phyloP scores from a whole-genome alignment of 306 rosid genomes.

The Vicia villosa region DNA sequence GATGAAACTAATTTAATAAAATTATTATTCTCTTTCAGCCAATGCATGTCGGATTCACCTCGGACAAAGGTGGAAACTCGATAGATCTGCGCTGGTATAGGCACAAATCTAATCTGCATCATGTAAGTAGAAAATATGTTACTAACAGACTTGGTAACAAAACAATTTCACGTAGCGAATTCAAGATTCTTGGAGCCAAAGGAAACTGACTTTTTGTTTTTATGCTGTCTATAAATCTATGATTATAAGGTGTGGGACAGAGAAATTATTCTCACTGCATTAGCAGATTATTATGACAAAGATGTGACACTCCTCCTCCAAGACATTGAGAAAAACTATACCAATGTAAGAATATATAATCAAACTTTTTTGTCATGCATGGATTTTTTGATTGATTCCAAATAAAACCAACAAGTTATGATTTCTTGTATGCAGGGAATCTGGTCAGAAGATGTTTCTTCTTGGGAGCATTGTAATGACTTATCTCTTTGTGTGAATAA shows the following conservation, averaged over 20 bases:
- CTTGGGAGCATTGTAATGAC: conserved; percentile 73
- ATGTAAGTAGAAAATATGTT: conserved; percentile 46
- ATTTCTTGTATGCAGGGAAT: conserved; percentile 56
- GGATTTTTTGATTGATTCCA: conserved; percentile 22
- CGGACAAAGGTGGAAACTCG: conserved; percentile 87
- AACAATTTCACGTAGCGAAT: neutral
- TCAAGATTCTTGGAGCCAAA: neutral
- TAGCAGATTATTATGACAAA: conserved; percentile 72
- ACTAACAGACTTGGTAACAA: neutral
- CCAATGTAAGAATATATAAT: conserved; percentile 61
- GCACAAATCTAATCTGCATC: conserved; percentile 89
- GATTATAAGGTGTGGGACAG: conserved; percentile 83
- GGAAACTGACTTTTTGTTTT: neutral
- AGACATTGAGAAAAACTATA: conserved; percentile 73
- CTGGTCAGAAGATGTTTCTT: conserved; percentile 74
- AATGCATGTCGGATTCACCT: conserved; percentile 80
- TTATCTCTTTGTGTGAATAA: conserved; percentile 59
- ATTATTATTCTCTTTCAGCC: conserved; percentile 51
- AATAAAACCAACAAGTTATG: neutral
- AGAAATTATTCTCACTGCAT: conserved; percentile 69
- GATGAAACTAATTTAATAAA: neutral
- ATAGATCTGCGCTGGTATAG: conserved; percentile 79
- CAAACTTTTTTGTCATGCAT: neutral
- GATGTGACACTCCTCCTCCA: conserved; percentile 65
- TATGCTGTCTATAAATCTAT: neutral